phyloP scores from a whole-genome alignment of 495 filamentous ascomycete genomes.

The Annulohypoxylon bovei region DNA sequence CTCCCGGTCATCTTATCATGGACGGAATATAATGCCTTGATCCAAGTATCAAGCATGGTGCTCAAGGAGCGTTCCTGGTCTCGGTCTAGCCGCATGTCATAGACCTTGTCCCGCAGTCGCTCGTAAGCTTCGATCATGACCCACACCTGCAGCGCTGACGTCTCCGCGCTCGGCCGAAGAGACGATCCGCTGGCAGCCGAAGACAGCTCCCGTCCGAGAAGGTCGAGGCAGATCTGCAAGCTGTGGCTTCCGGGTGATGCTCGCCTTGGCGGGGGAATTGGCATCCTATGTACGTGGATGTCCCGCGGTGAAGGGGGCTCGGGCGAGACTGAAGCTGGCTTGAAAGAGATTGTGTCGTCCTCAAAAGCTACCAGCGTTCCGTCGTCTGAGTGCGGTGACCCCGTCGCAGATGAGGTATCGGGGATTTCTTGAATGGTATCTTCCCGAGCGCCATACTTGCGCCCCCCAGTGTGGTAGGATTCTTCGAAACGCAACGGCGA shows the following conservation, averaged over 20 bases:
- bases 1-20: slow-evolving; percentile 50
- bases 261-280: slow-evolving; percentile 22
- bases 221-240: slow-evolving; percentile 54
- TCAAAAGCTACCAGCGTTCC: slow-evolving; percentile 57
- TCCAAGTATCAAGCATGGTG: slow-evolving; percentile 56
- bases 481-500: slow-evolving; percentile 30
- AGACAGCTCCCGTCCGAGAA: slow-evolving; percentile 55
- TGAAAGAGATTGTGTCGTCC: slow-evolving; percentile 54
- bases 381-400: slow-evolving; percentile 53
- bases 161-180: slow-evolving; percentile 47
- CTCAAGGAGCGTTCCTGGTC: slow-evolving; percentile 42
- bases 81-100: slow-evolving; percentile 29
- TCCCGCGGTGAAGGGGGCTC: slow-evolving; percentile 32
- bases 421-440: slow-evolving; percentile 25
- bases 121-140: slow-evolving; percentile 64
- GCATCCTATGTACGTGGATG: slow-evolving; percentile 4
- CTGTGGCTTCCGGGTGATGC: slow-evolving; percentile 45
- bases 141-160: slow-evolving; percentile 65
- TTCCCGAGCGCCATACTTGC: slow-evolving; percentile 17
- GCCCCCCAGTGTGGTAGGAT: background rate
- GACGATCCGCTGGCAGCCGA: slow-evolving; percentile 44
- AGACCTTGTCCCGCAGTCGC: slow-evolving; percentile 51
- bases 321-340: slow-evolving; percentile 50
- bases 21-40: slow-evolving; percentile 53
- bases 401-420: slow-evolving; percentile 16